phyloP scores from a whole-genome alignment of 371 early-diverging fungal species.

The Syncephalastrum monosporum region DNA sequence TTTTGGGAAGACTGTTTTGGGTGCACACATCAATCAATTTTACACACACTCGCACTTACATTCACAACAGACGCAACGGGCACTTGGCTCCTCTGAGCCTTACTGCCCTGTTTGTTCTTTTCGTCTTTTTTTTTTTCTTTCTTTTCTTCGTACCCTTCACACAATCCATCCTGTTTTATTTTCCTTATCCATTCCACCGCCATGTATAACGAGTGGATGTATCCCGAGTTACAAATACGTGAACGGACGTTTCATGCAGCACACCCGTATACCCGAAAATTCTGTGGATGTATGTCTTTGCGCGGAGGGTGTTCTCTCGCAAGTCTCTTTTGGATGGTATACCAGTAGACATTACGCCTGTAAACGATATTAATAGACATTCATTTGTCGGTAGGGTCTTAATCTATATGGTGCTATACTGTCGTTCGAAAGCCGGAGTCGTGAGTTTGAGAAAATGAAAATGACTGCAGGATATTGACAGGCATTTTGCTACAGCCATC shows the following conservation, averaged over 20 bases:
- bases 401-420: constrained; percentile 21
- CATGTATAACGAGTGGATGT: constrained; percentile 10
- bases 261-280: constrained; percentile 25
- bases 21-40: no score
- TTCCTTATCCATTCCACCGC: not conserved
- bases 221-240: constrained; percentile 11
- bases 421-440: constrained; percentile 24
- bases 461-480: not conserved
- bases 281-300: constrained; percentile 27
- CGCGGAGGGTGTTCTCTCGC: constrained; percentile 19
- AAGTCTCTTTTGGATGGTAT: constrained; percentile 23
- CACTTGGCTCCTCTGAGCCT: no score
- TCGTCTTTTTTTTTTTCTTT: not conserved
- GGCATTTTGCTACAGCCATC: constrained; percentile 19
- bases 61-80: no score
- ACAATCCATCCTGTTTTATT: not conserved
- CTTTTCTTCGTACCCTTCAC: constrained; percentile 6
- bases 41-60: no score
- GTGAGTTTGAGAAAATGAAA: constrained; percentile 10
- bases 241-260: constrained; percentile 15
- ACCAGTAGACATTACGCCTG: not conserved
- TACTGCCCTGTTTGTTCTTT: no score
- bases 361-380: not conserved
- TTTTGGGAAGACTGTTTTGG: no score
- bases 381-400: constrained; percentile 10